These are phyloP conservation scores for Fulvia fulva DNA, from an alignment of 2,329 filamentous ascomycete species.

Conservation along the genomic window DNA sequence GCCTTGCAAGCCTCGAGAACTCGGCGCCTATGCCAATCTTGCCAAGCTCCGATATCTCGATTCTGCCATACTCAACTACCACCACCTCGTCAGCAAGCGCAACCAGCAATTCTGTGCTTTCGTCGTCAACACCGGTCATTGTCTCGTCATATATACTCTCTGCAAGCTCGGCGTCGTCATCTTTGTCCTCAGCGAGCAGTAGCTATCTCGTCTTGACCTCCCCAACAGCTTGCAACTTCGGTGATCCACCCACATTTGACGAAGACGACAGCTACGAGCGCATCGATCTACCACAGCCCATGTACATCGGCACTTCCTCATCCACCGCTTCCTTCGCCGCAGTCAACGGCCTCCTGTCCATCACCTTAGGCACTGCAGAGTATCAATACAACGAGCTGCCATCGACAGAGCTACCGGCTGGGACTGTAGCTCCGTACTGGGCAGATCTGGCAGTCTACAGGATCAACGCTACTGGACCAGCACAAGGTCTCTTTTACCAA, in stretches of 20 bases:
- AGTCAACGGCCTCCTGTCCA: slow-evolving; percentile 32
- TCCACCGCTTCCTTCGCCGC: slow-evolving; percentile 24
- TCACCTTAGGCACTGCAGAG: slow-evolving; percentile 24
- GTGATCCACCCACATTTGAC: slow-evolving; percentile 24
- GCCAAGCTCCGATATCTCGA: neutral
- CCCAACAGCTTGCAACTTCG: slow-evolving; percentile 32
- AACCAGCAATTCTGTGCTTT: neutral
- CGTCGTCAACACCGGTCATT: neutral
- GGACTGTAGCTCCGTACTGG: slow-evolving; percentile 31
- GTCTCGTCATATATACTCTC: neutral
- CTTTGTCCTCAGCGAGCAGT: slow-evolving; percentile 7
- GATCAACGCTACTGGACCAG: slow-evolving; percentile 5
- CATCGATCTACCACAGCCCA: slow-evolving; percentile 29
- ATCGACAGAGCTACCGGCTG: slow-evolving; percentile 24
- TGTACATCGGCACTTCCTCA: slow-evolving; percentile 24
- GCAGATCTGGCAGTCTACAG: slow-evolving; percentile 32
- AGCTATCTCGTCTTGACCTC: slow-evolving; percentile 26
- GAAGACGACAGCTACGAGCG: slow-evolving; percentile 35
- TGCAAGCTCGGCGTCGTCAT: neutral
- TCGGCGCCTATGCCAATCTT: neutral
- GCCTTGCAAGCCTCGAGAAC: neutral
- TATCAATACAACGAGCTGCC: slow-evolving; percentile 27
- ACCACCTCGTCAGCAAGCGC: neutral
- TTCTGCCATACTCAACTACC: neutral
- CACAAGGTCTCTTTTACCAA: slow-evolving; percentile 35